phyloP scores from a whole-genome alignment of 2,329 filamentous ascomycete genomes.

The Pseudogymnoascus destructans region DNA sequence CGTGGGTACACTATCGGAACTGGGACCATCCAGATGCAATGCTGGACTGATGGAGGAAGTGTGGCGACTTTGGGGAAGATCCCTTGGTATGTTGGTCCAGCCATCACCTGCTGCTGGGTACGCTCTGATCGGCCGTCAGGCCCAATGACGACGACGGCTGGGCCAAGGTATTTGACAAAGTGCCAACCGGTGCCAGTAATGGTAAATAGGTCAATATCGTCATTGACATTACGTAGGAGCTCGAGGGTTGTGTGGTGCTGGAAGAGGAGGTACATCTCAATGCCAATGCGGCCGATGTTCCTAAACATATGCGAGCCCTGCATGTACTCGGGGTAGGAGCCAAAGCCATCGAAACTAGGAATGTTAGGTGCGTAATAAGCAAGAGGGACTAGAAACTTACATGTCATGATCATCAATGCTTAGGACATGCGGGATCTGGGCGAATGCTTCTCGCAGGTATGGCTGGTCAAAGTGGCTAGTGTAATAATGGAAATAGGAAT shows the following conservation, averaged over 20 bases:
- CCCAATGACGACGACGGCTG: slow-evolving; percentile 77
- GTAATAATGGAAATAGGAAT: slow-evolving; percentile 98
- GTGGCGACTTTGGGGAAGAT: slow-evolving; percentile 91
- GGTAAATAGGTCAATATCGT: slow-evolving; percentile 86
- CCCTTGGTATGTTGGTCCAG: slow-evolving; percentile 91
- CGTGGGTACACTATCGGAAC: slow-evolving; percentile 86
- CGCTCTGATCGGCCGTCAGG: slow-evolving; percentile 87
- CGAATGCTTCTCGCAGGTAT: slow-evolving; percentile 85
- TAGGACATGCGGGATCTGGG: slow-evolving; percentile 87
- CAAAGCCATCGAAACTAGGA: slow-evolving; percentile 86
- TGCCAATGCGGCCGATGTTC: slow-evolving; percentile 88
- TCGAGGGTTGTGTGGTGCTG: slow-evolving; percentile 96
- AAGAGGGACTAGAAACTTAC: slow-evolving; percentile 41
- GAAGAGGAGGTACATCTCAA: slow-evolving; percentile 96
- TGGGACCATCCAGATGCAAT: slow-evolving; percentile 91
- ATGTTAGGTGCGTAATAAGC: slow-evolving; percentile 12
- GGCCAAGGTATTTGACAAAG: slow-evolving; percentile 92
- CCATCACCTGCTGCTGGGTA: slow-evolving; percentile 82
- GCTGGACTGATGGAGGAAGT: slow-evolving; percentile 83
- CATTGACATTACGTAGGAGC: slow-evolving; percentile 75
- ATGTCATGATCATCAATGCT: slow-evolving; percentile 97
- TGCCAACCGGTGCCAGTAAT: slow-evolving; percentile 98
- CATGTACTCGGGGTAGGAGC: slow-evolving; percentile 97
- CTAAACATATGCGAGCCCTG: slow-evolving; percentile 96
- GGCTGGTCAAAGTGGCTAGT: slow-evolving; percentile 97